phyloP scores from a whole-genome alignment of 768 basidiomycete species.

The Collybia mongolica region DNA sequence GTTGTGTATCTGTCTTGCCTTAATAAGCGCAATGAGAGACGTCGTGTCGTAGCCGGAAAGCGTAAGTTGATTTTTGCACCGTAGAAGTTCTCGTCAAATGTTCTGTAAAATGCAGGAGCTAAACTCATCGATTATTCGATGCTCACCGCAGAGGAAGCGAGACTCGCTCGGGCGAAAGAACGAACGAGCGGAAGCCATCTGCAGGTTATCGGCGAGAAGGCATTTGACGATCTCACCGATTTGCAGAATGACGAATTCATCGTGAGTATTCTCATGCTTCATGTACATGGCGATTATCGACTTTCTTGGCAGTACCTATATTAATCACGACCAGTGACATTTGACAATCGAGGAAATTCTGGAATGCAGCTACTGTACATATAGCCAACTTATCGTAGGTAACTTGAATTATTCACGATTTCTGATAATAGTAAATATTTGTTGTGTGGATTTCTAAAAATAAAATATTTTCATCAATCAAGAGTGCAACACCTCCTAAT shows the following conservation, averaged over 20 bases:
- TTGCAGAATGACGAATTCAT: conserved; percentile 25
- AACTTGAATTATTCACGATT: too few species aligned
- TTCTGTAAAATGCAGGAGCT: background rate
- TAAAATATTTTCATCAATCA: too few species aligned
- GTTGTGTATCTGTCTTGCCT: conserved; percentile 14
- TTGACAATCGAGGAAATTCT: too few species aligned
- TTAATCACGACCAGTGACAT: too few species aligned
- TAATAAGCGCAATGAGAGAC: conserved; percentile 17
- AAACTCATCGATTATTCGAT: conserved; percentile 17
- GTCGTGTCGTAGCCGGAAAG: conserved; percentile 19
- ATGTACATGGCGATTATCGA: too few species aligned
- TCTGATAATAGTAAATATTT: too few species aligned
- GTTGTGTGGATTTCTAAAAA: too few species aligned
- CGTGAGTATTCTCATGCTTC: conserved; percentile 9
- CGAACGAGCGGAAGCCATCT: background rate
- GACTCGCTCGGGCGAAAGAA: background rate
- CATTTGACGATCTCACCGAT: conserved; percentile 23
- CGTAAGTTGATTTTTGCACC: conserved; percentile 6
- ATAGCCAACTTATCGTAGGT: too few species aligned
- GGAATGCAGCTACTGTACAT: too few species aligned
- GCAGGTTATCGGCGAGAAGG: conserved; percentile 6
- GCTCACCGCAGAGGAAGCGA: conserved; percentile 6
- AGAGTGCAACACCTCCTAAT: too few species aligned
- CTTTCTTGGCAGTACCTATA: too few species aligned
- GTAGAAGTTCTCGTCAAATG: background rate